phyloP scores from a whole-genome alignment of 495 filamentous ascomycete genomes.

The Penicillium ucsense region DNA sequence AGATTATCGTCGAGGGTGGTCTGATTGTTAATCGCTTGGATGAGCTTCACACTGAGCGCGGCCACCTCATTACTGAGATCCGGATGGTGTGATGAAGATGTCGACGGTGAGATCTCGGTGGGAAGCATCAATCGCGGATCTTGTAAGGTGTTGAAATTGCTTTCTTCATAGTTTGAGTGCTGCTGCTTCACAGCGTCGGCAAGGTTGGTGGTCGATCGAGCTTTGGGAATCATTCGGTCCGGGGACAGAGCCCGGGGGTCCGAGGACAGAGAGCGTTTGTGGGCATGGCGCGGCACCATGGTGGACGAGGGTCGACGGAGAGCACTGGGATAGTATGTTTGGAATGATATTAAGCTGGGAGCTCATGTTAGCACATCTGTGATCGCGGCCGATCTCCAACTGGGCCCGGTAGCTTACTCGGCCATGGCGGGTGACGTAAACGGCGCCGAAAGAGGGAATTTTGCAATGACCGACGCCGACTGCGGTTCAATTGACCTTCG shows the following conservation, averaged over 20 bases:
- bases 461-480: background rate
- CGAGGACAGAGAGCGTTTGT: conserved; percentile 35
- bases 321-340: conserved; percentile 30
- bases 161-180: conserved; percentile 19
- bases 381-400: background rate
- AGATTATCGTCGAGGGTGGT: conserved; percentile 85
- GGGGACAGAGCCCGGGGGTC: conserved; percentile 31
- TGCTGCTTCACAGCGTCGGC: conserved; percentile 14
- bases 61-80: conserved; percentile 84
- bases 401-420: conserved; percentile 28
- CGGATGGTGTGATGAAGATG: conserved; percentile 49
- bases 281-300: conserved; percentile 34
- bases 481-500: background rate
- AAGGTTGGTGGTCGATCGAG: conserved; percentile 36
- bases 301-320: conserved; percentile 30
- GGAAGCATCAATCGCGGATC: conserved; percentile 35
- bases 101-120: conserved; percentile 27
- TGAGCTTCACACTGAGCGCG: conserved; percentile 84
- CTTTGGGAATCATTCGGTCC: conserved; percentile 32
- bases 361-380: background rate
- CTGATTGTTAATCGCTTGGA: conserved; percentile 96
- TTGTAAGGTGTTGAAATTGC: conserved; percentile 40
- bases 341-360: conserved; percentile 36
- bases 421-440: conserved; percentile 32
- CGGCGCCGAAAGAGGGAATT: conserved; percentile 15